phyloP scores from a whole-genome alignment of 257 asterid genomes.

The Hygrophila difformis region DNA sequence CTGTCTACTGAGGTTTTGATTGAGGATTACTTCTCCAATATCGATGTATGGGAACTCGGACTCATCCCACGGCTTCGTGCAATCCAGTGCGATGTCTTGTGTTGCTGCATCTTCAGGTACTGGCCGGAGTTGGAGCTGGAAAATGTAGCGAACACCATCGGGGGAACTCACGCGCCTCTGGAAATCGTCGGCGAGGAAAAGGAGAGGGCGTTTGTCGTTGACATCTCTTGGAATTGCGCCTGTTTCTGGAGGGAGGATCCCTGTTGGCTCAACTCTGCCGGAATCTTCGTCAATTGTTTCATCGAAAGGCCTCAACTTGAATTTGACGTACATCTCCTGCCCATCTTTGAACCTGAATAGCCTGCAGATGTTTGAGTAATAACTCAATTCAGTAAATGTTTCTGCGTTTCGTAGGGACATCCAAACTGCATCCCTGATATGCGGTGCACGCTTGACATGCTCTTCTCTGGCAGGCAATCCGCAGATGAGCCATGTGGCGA shows the following conservation, averaged over 20 bases:
- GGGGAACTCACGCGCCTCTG: slow-evolving; percentile 48
- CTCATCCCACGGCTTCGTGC: slow-evolving; percentile 82
- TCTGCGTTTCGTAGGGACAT: slow-evolving; percentile 56
- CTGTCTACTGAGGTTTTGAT: slow-evolving; percentile 43
- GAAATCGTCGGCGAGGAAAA: slow-evolving; percentile 75
- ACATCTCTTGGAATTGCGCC: slow-evolving; percentile 71
- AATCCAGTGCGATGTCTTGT: slow-evolving; percentile 53
- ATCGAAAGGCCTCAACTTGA: slow-evolving; percentile 66
- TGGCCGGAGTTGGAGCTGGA: slow-evolving; percentile 58
- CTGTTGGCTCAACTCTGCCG: slow-evolving; percentile 64
- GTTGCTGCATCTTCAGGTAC: slow-evolving; percentile 48
- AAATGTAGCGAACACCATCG: slow-evolving; percentile 51
- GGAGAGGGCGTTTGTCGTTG: slow-evolving; percentile 55
- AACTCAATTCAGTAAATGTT: slow-evolving; percentile 50
- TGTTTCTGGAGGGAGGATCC: slow-evolving; percentile 87
- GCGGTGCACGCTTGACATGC: slow-evolving; percentile 55
- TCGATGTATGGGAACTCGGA: slow-evolving; percentile 48
- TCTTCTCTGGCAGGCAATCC: slow-evolving; percentile 75
- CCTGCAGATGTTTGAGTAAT: slow-evolving; percentile 78
- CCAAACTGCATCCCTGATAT: slow-evolving; percentile 81
- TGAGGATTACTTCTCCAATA: slow-evolving; percentile 49
- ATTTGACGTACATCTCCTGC: slow-evolving; percentile 70
- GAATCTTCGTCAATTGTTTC: slow-evolving; percentile 43
- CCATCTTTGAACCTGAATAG: slow-evolving; percentile 67
- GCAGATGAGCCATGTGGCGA: slow-evolving; percentile 78